Evolutionary conservation across 345 rosid genomes (phyloP), one percentile per base, ranked within the genome.

Genomic region (Arabis hirsuta): DNA sequence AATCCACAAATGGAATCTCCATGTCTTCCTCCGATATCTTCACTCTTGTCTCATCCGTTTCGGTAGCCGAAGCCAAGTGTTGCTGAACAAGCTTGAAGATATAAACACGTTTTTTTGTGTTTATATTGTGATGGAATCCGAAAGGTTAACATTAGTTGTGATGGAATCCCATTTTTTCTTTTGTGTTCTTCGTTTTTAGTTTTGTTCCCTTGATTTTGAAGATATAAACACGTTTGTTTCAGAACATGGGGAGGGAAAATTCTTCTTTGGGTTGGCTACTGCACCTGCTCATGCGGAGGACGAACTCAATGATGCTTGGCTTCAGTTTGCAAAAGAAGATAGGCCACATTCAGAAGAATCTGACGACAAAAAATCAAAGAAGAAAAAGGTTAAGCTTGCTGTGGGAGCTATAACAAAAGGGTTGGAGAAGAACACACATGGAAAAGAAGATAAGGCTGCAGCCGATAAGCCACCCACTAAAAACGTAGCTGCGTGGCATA

Each of bases 251-350:
- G 69, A 76, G 39, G 53, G 73, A 16, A 79, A 65, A n/a, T 94
- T 94, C 81, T 90, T 94, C 92, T 94, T 89, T 76, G 98, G 98
- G 69, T 84, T 94, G 84, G 98, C 97, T 43, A 94, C 98, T 4
- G 98, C 97, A 4, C 96, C 98, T 31, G 97, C 97, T 27, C 97
- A 90, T 73, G 97, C 85, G 31, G 98, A 91, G 78, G 98, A 94
- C 80, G 79, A 77, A 77, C 92, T 94, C 24, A 11, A 89, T 65
- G 98, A 94, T 82, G 96, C 97, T 71, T 94, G 98, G 98, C 84
- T 90, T 14, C 83, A 85, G 79, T 94, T 89, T 82, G 98, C 97
- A 0, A 92, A 75, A 79, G 98, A 85, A 78, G 41, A 69, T 75
- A 9, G 3, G 10, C 73, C 88, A 38, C 78, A 62, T 47, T 62